Evolutionary conservation across 257 asterid species (phyloP).

Genomic region (Linaria vulgaris): DNA sequence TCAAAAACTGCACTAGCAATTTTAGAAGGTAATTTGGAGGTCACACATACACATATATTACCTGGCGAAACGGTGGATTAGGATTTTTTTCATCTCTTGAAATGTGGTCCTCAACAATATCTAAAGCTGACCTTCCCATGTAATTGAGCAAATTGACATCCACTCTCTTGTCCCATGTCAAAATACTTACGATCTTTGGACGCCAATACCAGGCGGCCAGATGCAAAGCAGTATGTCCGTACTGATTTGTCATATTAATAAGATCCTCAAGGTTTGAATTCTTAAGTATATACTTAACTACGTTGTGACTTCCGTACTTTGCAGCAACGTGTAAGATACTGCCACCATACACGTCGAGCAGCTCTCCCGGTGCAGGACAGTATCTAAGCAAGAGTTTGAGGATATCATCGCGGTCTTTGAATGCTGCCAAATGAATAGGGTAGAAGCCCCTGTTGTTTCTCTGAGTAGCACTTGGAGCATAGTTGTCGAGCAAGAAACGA

Average conservation of each 20-base stretch:
- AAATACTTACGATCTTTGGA: conserved; percentile 27
- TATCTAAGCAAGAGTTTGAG: conserved; percentile 26
- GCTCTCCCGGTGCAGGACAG: conserved; percentile 35
- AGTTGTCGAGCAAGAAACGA: conserved; percentile 17
- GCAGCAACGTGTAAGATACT: conserved; percentile 46
- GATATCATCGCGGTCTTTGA: conserved; percentile 20
- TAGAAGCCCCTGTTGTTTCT: conserved; percentile 28
- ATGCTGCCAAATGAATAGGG: conserved; percentile 35
- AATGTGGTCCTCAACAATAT: conserved; percentile 28
- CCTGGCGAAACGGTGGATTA: conserved; percentile 21
- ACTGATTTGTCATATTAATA: conserved; percentile 30
- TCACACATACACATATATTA: neutral
- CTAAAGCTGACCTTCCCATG: conserved; percentile 36
- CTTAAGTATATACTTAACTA: conserved; percentile 25
- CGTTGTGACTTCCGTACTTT: conserved; percentile 25
- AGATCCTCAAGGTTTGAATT: conserved; percentile 27
- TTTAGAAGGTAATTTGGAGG: neutral
- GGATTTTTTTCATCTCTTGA: too few species aligned
- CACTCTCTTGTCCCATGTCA: conserved; percentile 28
- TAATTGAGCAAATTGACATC: conserved; percentile 23
- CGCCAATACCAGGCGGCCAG: conserved; percentile 28
- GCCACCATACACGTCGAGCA: conserved; percentile 23
- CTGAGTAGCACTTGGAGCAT: neutral
- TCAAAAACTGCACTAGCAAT: neutral
- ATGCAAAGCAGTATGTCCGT: conserved; percentile 39